These are phyloP conservation scores for Lathyrus aphaca DNA, from an alignment of 306 rosid species.

Conservation along the genomic window DNA sequence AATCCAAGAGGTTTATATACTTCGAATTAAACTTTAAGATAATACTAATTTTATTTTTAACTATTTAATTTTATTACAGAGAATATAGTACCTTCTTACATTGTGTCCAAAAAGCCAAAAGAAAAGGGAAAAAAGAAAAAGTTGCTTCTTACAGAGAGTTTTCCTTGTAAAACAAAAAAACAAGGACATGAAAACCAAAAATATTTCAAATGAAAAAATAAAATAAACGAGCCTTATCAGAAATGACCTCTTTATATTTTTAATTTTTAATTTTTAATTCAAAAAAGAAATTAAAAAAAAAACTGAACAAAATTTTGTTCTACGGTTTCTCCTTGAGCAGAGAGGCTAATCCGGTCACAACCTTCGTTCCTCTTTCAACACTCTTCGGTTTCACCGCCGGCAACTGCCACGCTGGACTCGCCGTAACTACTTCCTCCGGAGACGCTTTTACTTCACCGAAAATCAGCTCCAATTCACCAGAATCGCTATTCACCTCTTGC, in stretches of 20 bases:
- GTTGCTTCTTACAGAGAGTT: slow-evolving; percentile 41
- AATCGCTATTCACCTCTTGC: slow-evolving; percentile 40
- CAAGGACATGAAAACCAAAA: slow-evolving; percentile 34
- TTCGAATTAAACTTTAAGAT: slow-evolving; percentile 1
- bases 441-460: slow-evolving; percentile 57
- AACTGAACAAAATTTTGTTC: slow-evolving; percentile 46
- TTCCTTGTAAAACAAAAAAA: slow-evolving; percentile 37
- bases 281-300: background rate
- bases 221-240: slow-evolving; percentile 15
- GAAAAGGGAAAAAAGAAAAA: slow-evolving; percentile 5
- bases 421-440: slow-evolving; percentile 10
- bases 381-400: slow-evolving; percentile 93
- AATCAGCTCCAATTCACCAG: slow-evolving; percentile 72
- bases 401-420: slow-evolving; percentile 62
- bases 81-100: slow-evolving; percentile 38
- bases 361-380: slow-evolving; percentile 69
- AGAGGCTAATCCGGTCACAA: slow-evolving; percentile 93
- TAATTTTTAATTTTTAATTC: slow-evolving; percentile 29
- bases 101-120: slow-evolving; percentile 15
- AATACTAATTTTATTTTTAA: background rate
- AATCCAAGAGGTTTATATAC: background rate
- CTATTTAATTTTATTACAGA: slow-evolving; percentile 41
- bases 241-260: slow-evolving; percentile 34
- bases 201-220: background rate
- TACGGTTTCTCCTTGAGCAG: slow-evolving; percentile 80